A percentile compares a stretch with the other conserved stretches of the same genome.
Conservation (phyloP, 2,329 filamentous ascomycete species). For the Zymoseptoria ardabiliae region DNA sequence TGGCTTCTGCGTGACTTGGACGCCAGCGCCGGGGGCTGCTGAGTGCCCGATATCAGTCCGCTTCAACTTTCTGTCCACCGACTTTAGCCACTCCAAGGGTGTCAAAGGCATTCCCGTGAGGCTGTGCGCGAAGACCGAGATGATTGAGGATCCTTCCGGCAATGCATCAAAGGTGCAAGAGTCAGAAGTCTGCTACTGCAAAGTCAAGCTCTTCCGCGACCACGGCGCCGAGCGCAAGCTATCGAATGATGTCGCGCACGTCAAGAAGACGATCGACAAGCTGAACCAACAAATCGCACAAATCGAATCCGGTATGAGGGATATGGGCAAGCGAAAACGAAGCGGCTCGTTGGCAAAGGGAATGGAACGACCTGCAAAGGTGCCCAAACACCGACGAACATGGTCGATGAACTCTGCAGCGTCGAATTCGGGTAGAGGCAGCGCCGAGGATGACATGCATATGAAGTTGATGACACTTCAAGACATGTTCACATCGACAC, state of each 20-base stretch:
- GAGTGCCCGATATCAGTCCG: conserved; percentile 85
- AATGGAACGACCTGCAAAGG: conserved; percentile 65
- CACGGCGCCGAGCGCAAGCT: conserved; percentile 93
- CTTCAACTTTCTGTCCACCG: conserved; percentile 97
- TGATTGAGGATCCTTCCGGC: conserved; percentile 43
- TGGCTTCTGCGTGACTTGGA: conserved; percentile 85
- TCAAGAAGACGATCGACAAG: conserved; percentile 96
- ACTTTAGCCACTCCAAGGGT: conserved; percentile 97
- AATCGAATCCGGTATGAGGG: conserved; percentile 53
- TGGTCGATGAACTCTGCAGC: conserved; percentile 82
- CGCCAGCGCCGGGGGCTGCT: conserved; percentile 56
- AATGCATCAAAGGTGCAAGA: conserved; percentile 29
- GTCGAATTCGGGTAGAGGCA: conserved; percentile 36
- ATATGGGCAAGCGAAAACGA: conserved; percentile 55
- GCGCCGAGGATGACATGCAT: conserved; percentile 63
- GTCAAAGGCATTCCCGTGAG: conserved; percentile 96
- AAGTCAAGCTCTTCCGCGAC: conserved; percentile 93
- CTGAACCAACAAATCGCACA: conserved; percentile 88
- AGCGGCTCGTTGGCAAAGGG: conserved; percentile 43
- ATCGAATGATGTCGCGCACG: conserved; percentile 87
- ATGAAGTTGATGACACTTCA: conserved; percentile 70
- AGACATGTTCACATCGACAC: conserved; percentile 82
- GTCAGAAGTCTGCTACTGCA: conserved; percentile 81
- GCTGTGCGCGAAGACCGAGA: conserved; percentile 81
- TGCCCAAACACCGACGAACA: conserved; percentile 82